phyloP scores from a whole-genome alignment of 805 yeast genomes.

The Candida easanensis region DNA sequence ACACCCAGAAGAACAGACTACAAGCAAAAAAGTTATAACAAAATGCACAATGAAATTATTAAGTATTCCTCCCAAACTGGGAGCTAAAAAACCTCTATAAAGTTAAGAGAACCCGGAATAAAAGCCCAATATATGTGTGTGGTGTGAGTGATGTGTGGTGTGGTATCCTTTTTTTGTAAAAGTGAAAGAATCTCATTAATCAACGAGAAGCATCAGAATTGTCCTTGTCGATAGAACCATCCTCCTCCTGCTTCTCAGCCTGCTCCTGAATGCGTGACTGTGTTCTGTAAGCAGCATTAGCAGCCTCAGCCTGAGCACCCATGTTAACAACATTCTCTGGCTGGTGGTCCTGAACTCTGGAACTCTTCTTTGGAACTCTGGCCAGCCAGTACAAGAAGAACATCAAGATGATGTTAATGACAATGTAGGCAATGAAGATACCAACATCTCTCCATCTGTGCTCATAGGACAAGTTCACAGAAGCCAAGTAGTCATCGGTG shows the following conservation, averaged over 20 bases:
- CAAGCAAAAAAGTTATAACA: too few relatives aligned
- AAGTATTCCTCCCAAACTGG: too few relatives aligned
- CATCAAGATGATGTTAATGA: constrained; percentile 40
- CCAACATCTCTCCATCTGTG: constrained; percentile 70
- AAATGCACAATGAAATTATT: too few relatives aligned
- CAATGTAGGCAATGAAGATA: constrained; percentile 44
- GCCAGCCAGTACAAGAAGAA: constrained; percentile 51
- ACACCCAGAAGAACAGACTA: too few relatives aligned
- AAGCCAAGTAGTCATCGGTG: constrained; percentile 58
- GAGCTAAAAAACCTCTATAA: neutral
- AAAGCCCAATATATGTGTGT: too few relatives aligned
- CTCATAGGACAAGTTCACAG: constrained; percentile 37
- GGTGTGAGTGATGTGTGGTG: neutral
- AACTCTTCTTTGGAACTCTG: constrained; percentile 67
- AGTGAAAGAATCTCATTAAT: too few relatives aligned
- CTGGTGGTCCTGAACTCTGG: constrained; percentile 11
- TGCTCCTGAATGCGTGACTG: neutral
- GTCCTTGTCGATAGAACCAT: constrained; percentile 4
- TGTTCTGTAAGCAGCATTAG: neutral
- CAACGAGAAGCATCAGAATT: constrained; percentile 10
- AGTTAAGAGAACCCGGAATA: too few relatives aligned
- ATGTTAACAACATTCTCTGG: constrained; percentile 11
- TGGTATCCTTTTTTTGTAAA: too few relatives aligned
- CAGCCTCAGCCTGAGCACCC: constrained; percentile 11
- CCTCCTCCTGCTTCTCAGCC: constrained; percentile 1